Evolutionary conservation across 148 eudicot genomes (phyloP).

Genomic region (Selenicereus undatus): DNA sequence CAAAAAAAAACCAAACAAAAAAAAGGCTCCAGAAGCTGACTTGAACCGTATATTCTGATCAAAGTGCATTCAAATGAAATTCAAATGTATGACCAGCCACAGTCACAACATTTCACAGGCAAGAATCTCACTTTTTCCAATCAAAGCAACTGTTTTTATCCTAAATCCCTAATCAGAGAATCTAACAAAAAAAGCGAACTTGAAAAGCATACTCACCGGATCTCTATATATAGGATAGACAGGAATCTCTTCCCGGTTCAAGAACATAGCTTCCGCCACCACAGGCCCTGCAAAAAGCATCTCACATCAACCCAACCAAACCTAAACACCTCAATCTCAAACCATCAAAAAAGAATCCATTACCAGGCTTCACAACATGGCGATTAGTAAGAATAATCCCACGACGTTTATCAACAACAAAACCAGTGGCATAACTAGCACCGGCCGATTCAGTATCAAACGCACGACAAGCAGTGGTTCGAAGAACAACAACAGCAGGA

Average conservation of each 20-base stretch:
- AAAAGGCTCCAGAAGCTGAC: not conserved
- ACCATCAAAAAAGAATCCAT: not conserved
- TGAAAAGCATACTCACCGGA: conserved; percentile 54
- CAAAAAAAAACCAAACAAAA: not conserved
- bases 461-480: conserved; percentile 84
- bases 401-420: conserved; percentile 78
- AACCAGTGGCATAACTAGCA: conserved; percentile 88
- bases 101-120: not conserved
- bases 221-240: conserved; percentile 87
- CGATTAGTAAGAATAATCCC: conserved; percentile 95
- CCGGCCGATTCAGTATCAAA: conserved; percentile 90
- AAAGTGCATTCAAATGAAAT: not conserved
- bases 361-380: conserved; percentile 92
- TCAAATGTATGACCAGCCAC: not conserved
- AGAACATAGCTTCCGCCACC: conserved; percentile 96
- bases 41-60: not conserved
- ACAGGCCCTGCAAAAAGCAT: conserved; percentile 65
- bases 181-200: conserved; percentile 1
- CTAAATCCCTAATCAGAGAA: not conserved
- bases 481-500: conserved; percentile 89
- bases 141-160: not conserved
- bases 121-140: not conserved
- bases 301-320: not conserved
- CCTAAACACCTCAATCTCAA: not conserved
- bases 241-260: conserved; percentile 89